A percentile compares a stretch with the other conserved stretches of the same genome.
These are phyloP conservation scores for Omphalotus olearius DNA, from an alignment of 1,284 basidiomycete genomes.

Conservation along the genomic window DNA sequence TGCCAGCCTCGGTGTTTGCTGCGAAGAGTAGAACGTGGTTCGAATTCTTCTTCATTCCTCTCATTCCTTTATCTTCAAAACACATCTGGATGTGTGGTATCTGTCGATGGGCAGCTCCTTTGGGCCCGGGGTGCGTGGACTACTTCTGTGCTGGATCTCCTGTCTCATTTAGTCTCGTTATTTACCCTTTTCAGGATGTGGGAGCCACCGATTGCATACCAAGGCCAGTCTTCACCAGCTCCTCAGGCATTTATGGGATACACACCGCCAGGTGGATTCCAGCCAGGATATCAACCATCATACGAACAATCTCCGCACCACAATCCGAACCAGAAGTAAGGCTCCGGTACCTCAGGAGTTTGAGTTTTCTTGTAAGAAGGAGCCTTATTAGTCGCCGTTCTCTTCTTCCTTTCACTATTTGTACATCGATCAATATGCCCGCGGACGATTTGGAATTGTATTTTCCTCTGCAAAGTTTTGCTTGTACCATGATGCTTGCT, in stretches of 20 bases:
- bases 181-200: slow-evolving; percentile 3
- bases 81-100: slow-evolving; percentile 18
- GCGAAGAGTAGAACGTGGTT: slow-evolving; percentile 18
- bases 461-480: background rate
- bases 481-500: background rate
- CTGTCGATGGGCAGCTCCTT: slow-evolving; percentile 15
- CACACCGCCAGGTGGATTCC: slow-evolving; percentile 5
- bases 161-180: background rate
- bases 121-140: slow-evolving; percentile 14
- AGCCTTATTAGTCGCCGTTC: background rate
- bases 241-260: slow-evolving; percentile 3
- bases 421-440: background rate
- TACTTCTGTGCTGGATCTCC: background rate
- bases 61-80: slow-evolving; percentile 16
- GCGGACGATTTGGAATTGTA: background rate
- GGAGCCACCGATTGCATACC: slow-evolving; percentile 17
- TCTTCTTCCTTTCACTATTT: background rate
- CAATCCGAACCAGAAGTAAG: slow-evolving; percentile 6
- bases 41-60: slow-evolving; percentile 18
- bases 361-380: too few relatives aligned
- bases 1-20: slow-evolving; percentile 15
- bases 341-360: background rate
- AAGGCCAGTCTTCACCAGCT: background rate
- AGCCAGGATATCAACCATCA: slow-evolving; percentile 11
- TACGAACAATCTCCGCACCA: slow-evolving; percentile 3